Base-by-base conservation (phyloP, 140 eudicot genomes). In the Erigeron philadelphicus region DNA sequence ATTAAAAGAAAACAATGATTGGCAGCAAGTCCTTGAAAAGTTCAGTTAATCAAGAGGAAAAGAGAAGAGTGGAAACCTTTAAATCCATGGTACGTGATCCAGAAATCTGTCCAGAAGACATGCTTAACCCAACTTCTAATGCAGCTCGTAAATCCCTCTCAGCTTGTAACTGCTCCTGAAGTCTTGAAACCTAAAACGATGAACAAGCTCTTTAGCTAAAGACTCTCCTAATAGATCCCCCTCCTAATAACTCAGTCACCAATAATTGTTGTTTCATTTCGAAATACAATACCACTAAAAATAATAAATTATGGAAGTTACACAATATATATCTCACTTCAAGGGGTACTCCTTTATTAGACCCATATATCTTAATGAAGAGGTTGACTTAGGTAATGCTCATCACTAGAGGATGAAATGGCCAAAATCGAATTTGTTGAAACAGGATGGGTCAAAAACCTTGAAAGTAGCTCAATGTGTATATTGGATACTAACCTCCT, bases 131-230 rank as follows among this genome's bases (percentile, higher is more conserved):
- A 55, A 86, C 97, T 84, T 91, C 97, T 55, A 91, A 77, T 50
- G 97, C 97, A 74, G 96, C 91, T 42, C 97, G 80, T 64, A 91
- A 78, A 76, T 91, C 97, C 84, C 97, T 91, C 83, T 91, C 97
- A 35, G 97, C 97, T 79, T 88, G 97, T 66, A 91, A 80, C 82
- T 91, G 97, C 81, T 91, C 97, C 75, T 91, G 97, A 67, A 91
- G 83, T 81, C 96, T 91, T 67, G 90, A 82, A 60, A 91, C 97
- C 97, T 91, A 54, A 46, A 8, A 68, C 43, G 11, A 68, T 6
- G 21, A 63, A 17, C 70, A 72, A 40, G 2, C 31, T 35, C 31
- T 35, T 25, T 31, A 1, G 5, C 38, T 31, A 4, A 31, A 13
- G 17, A 31, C 65, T 19, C n/a, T 50, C 56, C 56, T n/a, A 50